A percentile compares a stretch with the other conserved stretches of the same genome.
Conservation (phyloP, 495 filamentous ascomycete genomes). For the Lasiosphaeria hispida region DNA sequence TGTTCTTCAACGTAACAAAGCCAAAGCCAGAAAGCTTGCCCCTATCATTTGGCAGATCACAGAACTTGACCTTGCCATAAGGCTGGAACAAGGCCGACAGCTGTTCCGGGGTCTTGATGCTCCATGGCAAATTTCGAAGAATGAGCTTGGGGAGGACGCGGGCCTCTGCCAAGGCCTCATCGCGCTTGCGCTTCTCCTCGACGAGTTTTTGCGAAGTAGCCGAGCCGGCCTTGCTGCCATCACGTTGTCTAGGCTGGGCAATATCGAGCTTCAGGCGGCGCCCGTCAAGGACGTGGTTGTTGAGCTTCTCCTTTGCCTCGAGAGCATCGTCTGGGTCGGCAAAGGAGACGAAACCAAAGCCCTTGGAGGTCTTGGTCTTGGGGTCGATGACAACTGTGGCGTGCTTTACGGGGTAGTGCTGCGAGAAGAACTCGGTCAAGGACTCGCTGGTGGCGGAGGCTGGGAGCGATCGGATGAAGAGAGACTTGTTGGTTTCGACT, state of each 20-base stretch:
- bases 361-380: constrained; percentile 77
- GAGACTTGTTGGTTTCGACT: constrained; percentile 57
- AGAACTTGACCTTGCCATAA: constrained; percentile 85
- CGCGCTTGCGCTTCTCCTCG: constrained; percentile 57
- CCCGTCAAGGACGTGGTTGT: constrained; percentile 69
- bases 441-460: constrained; percentile 73
- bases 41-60: constrained; percentile 73
- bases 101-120: constrained; percentile 80
- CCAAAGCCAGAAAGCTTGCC: constrained; percentile 81
- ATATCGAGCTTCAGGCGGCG: constrained; percentile 81
- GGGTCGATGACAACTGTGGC: constrained; percentile 82
- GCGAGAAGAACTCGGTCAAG: constrained; percentile 84
- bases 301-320: constrained; percentile 71
- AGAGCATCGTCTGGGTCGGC: constrained; percentile 88
- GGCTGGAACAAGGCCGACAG: constrained; percentile 72
- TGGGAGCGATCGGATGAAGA: constrained; percentile 89
- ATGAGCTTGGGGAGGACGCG: constrained; percentile 78
- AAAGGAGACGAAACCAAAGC: constrained; percentile 96
- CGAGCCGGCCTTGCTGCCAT: constrained; percentile 45
- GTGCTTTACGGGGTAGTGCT: constrained; percentile 91
- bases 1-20: constrained; percentile 83
- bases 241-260: constrained; percentile 79
- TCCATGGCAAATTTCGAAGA: constrained; percentile 95
- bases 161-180: constrained; percentile 52
- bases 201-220: constrained; percentile 29